Evolutionary conservation across 805 yeast genomes (phyloP).

Genomic region (Ogataea pignaliae): DNA sequence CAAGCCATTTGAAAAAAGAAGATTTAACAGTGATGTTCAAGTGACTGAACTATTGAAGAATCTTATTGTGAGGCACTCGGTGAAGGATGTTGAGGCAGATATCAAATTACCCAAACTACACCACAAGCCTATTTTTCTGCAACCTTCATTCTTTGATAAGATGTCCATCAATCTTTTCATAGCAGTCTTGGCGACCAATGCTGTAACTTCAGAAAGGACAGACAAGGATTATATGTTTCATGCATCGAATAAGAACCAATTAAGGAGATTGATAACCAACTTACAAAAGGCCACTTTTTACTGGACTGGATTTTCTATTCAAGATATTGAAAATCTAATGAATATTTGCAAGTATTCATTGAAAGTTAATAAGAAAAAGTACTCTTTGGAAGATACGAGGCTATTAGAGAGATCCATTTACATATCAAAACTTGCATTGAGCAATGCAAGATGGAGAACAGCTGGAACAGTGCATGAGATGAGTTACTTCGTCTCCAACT

Average conservation of each 20-base stretch:
- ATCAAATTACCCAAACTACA: constrained; percentile 53
- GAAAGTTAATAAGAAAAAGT: constrained; percentile 29
- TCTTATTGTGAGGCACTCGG: constrained; percentile 53
- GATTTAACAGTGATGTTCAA: constrained; percentile 38
- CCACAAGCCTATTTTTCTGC: constrained; percentile 53
- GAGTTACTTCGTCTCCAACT: constrained; percentile 46
- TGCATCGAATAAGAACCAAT: constrained; percentile 47
- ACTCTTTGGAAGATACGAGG: constrained; percentile 34
- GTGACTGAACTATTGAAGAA: constrained; percentile 39
- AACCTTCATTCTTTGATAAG: constrained; percentile 60
- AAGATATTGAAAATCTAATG: constrained; percentile 51
- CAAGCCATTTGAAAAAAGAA: constrained; percentile 41
- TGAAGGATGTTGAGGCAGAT: constrained; percentile 51
- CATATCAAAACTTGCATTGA: constrained; percentile 45
- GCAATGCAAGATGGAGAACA: constrained; percentile 53
- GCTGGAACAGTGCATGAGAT: constrained; percentile 60
- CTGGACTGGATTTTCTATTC: constrained; percentile 68
- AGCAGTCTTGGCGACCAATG: constrained; percentile 66
- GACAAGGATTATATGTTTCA: constrained; percentile 73
- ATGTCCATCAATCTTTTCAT: constrained; percentile 59
- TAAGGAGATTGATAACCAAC: constrained; percentile 55
- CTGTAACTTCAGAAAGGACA: constrained; percentile 64
- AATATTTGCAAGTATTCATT: constrained; percentile 44
- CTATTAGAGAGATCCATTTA: constrained; percentile 42
- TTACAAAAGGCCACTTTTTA: constrained; percentile 64